These are phyloP conservation scores for Russula griseocarnosa DNA, from an alignment of 768 basidiomycete species.

Conservation along the genomic window DNA sequence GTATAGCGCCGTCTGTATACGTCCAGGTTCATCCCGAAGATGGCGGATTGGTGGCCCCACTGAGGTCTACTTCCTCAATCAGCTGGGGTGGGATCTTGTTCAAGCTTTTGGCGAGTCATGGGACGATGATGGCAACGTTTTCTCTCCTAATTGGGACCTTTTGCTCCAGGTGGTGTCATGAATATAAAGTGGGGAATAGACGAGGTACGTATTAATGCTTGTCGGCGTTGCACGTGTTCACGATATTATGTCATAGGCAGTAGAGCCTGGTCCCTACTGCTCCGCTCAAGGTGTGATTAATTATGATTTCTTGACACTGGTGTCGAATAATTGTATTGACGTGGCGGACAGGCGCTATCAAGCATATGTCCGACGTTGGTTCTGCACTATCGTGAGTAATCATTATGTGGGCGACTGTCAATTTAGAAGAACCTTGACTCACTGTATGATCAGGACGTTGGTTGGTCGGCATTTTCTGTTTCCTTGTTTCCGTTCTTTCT, in stretches of 20 bases:
- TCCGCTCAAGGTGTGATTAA: conserved; percentile 16
- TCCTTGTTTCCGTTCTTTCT: neutral
- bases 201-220: conserved; percentile 31
- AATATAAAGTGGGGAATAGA: conserved; percentile 37
- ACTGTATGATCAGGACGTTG: conserved; percentile 7
- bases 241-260: neutral
- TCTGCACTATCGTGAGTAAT: conserved; percentile 17
- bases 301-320: neutral
- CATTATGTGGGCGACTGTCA: neutral
- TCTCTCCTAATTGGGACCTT: neutral
- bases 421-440: neutral
- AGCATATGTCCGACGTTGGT: conserved; percentile 18
- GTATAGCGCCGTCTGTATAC: conserved; percentile 27
- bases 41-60: conserved; percentile 29
- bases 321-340: neutral
- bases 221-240: neutral
- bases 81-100: conserved; percentile 32
- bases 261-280: conserved; percentile 11
- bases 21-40: conserved; percentile 19
- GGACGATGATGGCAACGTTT: neutral
- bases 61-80: conserved; percentile 32
- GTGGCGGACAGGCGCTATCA: conserved; percentile 5
- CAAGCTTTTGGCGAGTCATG: conserved; percentile 28
- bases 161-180: conserved; percentile 37
- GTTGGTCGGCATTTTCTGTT: neutral